Conservation (phyloP, 805 yeast species). For the Pichia scutulata region DNA sequence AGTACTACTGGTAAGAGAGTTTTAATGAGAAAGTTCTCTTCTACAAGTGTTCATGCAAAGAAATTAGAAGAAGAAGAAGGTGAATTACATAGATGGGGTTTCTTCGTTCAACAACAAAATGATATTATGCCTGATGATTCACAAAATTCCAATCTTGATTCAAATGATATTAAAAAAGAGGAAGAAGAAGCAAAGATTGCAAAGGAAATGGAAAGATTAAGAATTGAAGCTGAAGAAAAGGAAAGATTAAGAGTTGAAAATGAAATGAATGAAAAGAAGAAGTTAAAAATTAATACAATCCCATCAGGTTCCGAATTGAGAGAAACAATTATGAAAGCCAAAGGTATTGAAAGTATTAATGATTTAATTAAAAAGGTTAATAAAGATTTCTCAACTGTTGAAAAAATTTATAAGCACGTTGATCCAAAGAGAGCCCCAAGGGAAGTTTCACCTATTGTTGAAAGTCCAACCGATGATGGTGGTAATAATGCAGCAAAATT, state of each 20-base stretch:
- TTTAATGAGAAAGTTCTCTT: constrained; percentile 54
- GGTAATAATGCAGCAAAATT: neutral
- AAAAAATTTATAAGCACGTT: constrained; percentile 19
- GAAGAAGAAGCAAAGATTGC: neutral
- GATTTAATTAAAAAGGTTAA: constrained; percentile 62
- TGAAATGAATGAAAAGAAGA: constrained; percentile 5
- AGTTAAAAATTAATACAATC: constrained; percentile 28
- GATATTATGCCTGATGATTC: constrained; percentile 23
- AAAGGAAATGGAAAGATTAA: constrained; percentile 6
- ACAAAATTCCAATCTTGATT: constrained; percentile 2
- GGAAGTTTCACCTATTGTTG: neutral
- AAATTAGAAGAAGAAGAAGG: constrained; percentile 89
- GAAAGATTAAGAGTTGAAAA: constrained; percentile 6
- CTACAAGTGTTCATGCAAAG: constrained; percentile 60
- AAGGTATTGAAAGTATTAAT: constrained; percentile 63
- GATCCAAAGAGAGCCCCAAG: constrained; percentile 7
- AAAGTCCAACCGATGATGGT: neutral
- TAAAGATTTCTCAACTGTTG: constrained; percentile 33
- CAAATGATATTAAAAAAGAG: constrained; percentile 1
- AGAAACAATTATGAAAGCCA: constrained; percentile 62
- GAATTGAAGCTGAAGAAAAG: constrained; percentile 4
- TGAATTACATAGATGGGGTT: constrained; percentile 81
- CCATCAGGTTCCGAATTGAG: constrained; percentile 51
- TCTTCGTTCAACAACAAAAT: constrained; percentile 60
- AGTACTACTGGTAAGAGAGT: constrained; percentile 67